Percentiles rank a stretch among this genome's conserved stretches.
These are phyloP conservation scores for Citrus inodora DNA, from an alignment of 345 rosid species.

Conservation along the genomic window DNA sequence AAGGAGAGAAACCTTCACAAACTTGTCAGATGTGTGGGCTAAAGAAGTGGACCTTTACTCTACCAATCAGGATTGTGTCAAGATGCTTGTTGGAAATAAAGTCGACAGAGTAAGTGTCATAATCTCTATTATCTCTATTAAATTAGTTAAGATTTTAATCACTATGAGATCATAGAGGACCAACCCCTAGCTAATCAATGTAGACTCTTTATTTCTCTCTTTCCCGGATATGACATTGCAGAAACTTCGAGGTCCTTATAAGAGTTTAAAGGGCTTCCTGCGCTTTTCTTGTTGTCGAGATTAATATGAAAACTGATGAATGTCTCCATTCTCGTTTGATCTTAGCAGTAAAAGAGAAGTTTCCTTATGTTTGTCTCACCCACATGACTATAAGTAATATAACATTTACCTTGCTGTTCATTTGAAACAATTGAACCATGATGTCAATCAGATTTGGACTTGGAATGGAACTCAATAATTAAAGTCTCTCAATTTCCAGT, in stretches of 20 bases:
- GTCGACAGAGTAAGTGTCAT: conserved; percentile 66
- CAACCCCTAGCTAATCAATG: not conserved
- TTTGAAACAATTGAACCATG: not conserved
- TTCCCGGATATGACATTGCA: not conserved
- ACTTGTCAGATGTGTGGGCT: conserved; percentile 87
- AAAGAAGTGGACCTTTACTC: conserved; percentile 87
- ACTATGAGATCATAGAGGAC: not conserved
- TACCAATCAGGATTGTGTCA: conserved; percentile 76
- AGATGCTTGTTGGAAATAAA: conserved; percentile 96
- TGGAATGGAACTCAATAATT: not conserved
- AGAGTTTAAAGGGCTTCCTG: not conserved
- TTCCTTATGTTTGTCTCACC: not conserved
- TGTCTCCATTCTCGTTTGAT: not conserved
- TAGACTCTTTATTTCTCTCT: not conserved
- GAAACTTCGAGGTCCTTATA: not conserved
- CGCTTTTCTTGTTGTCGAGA: not conserved
- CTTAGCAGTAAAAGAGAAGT: not conserved
- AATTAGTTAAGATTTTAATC: not conserved
- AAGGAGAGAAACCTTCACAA: conserved; percentile 79
- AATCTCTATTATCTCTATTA: not conserved
- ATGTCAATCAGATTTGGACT: not conserved
- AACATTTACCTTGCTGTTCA: not conserved
- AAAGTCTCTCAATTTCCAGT: not conserved
- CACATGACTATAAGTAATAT: not conserved
- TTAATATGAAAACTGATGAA: not conserved